Evolutionary conservation across 1,284 basidiomycete species (phyloP).

Genomic region (Cutaneotrichosporon sp.): DNA sequence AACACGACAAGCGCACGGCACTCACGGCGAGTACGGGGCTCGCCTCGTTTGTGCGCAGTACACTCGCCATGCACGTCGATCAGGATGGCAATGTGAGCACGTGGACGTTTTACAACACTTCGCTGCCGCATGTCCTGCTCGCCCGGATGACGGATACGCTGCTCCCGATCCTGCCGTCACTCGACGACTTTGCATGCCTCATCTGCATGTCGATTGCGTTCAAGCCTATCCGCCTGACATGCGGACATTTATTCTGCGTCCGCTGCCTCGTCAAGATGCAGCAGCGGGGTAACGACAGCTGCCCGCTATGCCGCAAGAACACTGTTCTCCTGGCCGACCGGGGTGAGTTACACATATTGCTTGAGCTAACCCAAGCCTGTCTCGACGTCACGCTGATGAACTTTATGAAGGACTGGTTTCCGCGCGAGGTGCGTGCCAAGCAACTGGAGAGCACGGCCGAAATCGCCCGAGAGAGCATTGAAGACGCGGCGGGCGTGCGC

Average conservation of each 20-base stretch:
- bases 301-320: slow-evolving; percentile 80
- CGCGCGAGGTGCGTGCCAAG: slow-evolving; percentile 76
- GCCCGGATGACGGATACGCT: slow-evolving; percentile 81
- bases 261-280: slow-evolving; percentile 93
- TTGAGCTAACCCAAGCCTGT: slow-evolving; percentile 28
- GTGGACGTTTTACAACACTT: slow-evolving; percentile 57
- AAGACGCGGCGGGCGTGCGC: slow-evolving; percentile 60
- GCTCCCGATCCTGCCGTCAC: slow-evolving; percentile 61
- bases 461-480: slow-evolving; percentile 67
- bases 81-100: slow-evolving; percentile 45
- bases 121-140: slow-evolving; percentile 74
- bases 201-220: slow-evolving; percentile 83
- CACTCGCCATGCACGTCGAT: slow-evolving; percentile 41
- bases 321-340: slow-evolving; percentile 73
- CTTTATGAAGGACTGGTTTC: slow-evolving; percentile 93
- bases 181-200: slow-evolving; percentile 66
- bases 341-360: slow-evolving; percentile 57
- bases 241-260: slow-evolving; percentile 90
- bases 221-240: slow-evolving; percentile 80
- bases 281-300: slow-evolving; percentile 71
- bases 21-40: slow-evolving; percentile 56
- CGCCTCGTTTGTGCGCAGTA: slow-evolving; percentile 50
- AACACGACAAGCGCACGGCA: slow-evolving; percentile 78
- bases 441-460: slow-evolving; percentile 74
- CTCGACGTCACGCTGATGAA: slow-evolving; percentile 47